These are phyloP conservation scores for Vitis riparia DNA, from an alignment of 164 flowering plant species.

Conservation along the genomic window DNA sequence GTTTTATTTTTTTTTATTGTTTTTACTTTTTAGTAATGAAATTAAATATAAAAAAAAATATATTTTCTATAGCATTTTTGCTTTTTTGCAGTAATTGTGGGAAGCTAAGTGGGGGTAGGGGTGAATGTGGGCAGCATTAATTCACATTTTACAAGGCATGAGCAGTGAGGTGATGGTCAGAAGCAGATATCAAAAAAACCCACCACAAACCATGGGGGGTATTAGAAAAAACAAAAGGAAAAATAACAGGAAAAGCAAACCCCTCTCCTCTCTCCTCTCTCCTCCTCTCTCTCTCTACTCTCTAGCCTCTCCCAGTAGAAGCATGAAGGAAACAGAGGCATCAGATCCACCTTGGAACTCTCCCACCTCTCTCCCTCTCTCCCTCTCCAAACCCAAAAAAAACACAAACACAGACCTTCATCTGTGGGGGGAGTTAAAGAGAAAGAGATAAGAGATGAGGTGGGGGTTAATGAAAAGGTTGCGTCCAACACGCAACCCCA, in stretches of 20 bases:
- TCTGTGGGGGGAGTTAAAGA: background rate
- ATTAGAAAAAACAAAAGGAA: background rate
- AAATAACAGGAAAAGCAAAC: background rate
- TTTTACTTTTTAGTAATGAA: no score
- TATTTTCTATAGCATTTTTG: no score
- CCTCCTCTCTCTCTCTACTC: background rate
- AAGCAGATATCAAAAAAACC: background rate
- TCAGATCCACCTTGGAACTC: constrained; percentile 12
- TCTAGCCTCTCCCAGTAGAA: no score
- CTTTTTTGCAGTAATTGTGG: no score
- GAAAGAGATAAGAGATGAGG: no score
- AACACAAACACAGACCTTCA: background rate
- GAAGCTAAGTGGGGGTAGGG: no score
- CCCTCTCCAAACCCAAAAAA: background rate
- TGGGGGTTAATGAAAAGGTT: constrained; percentile 7
- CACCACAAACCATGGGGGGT: background rate
- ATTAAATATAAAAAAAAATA: no score
- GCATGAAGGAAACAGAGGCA: background rate
- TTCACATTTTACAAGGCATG: no score
- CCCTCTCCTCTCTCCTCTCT: background rate
- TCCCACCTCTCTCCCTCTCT: background rate
- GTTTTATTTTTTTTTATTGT: no score
- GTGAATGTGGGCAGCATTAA: no score
- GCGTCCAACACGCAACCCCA: constrained; percentile 32
- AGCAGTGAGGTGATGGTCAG: no score